Percentiles rank a stretch among this genome's conserved stretches.
Evolutionary conservation across 345 rosid genomes (phyloP).

Genomic region (Turnera subulata): DNA sequence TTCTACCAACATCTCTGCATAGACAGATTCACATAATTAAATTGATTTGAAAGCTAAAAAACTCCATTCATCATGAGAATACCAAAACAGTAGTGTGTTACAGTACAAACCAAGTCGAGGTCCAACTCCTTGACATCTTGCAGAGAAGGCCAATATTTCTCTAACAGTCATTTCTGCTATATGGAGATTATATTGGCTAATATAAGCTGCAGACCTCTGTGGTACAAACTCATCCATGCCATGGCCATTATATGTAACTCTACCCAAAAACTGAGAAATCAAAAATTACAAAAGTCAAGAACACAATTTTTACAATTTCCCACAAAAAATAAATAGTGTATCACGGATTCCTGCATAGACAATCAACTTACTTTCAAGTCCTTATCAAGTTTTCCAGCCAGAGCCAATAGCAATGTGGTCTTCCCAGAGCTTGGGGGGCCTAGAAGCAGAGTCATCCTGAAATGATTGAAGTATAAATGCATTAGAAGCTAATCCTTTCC

Average conservation of each 20-base stretch:
- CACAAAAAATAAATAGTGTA: too few relatives aligned
- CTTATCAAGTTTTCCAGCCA: conserved; percentile 56
- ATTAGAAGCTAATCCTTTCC: not conserved
- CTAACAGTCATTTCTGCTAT: conserved; percentile 65
- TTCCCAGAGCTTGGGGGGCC: conserved; percentile 66
- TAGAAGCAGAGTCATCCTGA: conserved; percentile 55
- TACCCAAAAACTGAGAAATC: conserved; percentile 43
- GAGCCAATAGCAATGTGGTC: conserved; percentile 47
- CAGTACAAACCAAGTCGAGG: conserved; percentile 50
- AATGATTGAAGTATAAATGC: not conserved
- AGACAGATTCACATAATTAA: not conserved
- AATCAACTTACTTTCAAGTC: conserved; percentile 40
- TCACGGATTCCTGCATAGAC: too few relatives aligned
- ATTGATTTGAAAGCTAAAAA: not conserved
- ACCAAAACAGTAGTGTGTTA: too few relatives aligned
- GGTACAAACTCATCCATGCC: conserved; percentile 64
- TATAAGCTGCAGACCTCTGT: conserved; percentile 56
- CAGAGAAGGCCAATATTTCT: conserved; percentile 59
- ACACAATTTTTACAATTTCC: too few relatives aligned
- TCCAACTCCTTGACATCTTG: conserved; percentile 71
- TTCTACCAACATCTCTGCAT: conserved; percentile 64
- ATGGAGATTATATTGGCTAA: conserved; percentile 58
- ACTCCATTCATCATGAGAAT: not conserved
- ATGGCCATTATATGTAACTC: conserved; percentile 59
- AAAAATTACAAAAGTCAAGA: not conserved